Evolutionary conservation across 2,329 filamentous ascomycete genomes (phyloP).

Genomic region (Aspergillus melleus): DNA sequence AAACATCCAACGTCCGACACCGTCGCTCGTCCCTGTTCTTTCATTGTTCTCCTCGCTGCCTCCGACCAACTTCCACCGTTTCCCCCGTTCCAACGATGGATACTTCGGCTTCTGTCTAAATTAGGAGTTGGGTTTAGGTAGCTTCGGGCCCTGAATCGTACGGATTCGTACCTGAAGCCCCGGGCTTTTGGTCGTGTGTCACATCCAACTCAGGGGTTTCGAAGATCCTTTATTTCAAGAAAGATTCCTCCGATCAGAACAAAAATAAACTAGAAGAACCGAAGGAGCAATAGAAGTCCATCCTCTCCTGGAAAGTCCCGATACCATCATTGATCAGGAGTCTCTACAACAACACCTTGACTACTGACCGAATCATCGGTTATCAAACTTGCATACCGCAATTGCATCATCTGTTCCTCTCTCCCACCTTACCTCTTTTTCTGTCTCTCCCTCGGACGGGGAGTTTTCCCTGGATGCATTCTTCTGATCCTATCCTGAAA

Average conservation of each 20-base stretch:
- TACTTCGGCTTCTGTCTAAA: conserved; percentile 9
- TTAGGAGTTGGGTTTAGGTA: conserved; percentile 12
- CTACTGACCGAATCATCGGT: background rate
- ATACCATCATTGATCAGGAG: background rate
- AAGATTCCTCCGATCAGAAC: conserved; percentile 3
- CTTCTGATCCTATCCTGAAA: conserved; percentile 4
- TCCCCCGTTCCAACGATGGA: conserved; percentile 3
- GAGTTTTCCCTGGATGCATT: background rate
- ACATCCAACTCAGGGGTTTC: conserved; percentile 7
- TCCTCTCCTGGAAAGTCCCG: background rate
- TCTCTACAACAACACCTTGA: background rate
- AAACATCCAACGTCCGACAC: background rate
- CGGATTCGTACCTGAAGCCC: conserved; percentile 17
- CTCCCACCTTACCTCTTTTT: background rate
- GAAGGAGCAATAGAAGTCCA: background rate
- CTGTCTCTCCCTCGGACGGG: background rate
- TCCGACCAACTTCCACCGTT: background rate
- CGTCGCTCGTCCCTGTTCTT: background rate
- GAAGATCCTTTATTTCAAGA: conserved; percentile 6
- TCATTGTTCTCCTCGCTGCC: background rate
- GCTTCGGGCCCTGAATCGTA: conserved; percentile 16
- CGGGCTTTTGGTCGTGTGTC: conserved; percentile 13
- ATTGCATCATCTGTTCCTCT: background rate
- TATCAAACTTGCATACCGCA: background rate
- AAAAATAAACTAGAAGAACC: conserved; percentile 3